Evolutionary conservation across 2,329 filamentous ascomycete species (phyloP).

Genomic region (Penicillium polonicum): DNA sequence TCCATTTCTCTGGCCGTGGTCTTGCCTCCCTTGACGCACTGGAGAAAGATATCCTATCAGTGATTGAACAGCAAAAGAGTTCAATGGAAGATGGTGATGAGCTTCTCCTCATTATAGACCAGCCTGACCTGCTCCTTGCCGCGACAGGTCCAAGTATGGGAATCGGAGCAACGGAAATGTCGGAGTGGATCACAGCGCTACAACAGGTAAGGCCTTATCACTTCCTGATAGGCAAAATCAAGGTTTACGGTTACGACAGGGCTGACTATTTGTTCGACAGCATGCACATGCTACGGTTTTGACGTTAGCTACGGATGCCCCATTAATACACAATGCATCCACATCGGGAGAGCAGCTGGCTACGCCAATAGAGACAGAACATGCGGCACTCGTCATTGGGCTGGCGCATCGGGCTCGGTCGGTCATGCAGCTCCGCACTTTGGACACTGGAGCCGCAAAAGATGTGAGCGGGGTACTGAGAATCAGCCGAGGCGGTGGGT

Average conservation of each 20-base stretch:
- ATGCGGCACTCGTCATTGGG: constrained; percentile 68
- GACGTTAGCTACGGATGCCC: constrained; percentile 69
- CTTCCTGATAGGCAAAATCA: background rate
- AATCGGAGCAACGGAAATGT: constrained; percentile 47
- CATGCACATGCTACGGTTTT: constrained; percentile 65
- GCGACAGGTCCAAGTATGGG: constrained; percentile 52
- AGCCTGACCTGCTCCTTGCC: constrained; percentile 64
- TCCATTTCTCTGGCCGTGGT: constrained; percentile 33
- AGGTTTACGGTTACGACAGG: background rate
- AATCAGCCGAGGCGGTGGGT: constrained; percentile 61
- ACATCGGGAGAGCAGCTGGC: constrained; percentile 44
- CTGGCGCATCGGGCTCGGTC: constrained; percentile 73
- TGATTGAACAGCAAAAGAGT: constrained; percentile 32
- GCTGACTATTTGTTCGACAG: constrained; percentile 38
- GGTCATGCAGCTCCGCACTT: constrained; percentile 68
- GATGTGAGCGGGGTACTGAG: constrained; percentile 88
- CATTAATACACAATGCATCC: constrained; percentile 58
- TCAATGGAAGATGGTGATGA: constrained; percentile 28
- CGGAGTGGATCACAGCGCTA: constrained; percentile 58
- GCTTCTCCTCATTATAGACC: constrained; percentile 64
- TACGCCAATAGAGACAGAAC: constrained; percentile 67
- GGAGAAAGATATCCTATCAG: constrained; percentile 36
- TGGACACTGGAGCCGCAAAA: constrained; percentile 85
- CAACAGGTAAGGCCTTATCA: constrained; percentile 57
- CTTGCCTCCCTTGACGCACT: constrained; percentile 32